These are phyloP conservation scores for Aspergillus melleus DNA, from an alignment of 2,329 filamentous ascomycete species.

Conservation along the genomic window DNA sequence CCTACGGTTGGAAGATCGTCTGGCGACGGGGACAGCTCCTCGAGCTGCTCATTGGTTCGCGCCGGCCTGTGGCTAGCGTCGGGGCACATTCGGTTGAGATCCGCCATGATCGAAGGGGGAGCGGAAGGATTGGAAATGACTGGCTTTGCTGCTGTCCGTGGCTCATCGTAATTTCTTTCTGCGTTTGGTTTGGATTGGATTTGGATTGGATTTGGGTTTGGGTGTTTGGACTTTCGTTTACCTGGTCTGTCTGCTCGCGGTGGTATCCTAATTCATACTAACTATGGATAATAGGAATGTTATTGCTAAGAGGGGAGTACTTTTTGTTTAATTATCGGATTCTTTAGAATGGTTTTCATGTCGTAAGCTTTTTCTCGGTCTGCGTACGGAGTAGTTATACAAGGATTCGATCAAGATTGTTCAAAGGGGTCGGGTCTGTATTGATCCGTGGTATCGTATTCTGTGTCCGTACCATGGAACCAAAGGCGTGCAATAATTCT, in stretches of 20 bases:
- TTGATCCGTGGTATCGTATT: background rate
- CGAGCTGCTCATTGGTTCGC: slow-evolving; percentile 9
- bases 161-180: slow-evolving; percentile 13
- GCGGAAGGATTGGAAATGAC: background rate
- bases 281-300: too few relatives aligned
- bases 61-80: slow-evolving; percentile 7
- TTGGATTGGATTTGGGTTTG: background rate
- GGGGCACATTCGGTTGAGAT: slow-evolving; percentile 18
- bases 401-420: too few relatives aligned
- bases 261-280: too few relatives aligned
- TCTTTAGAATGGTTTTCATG: too few relatives aligned
- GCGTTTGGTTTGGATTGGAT: background rate
- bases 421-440: background rate
- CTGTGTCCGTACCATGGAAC: background rate
- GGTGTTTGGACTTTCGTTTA: too few relatives aligned
- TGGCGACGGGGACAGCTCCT: slow-evolving; percentile 1
- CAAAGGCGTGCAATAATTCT: background rate
- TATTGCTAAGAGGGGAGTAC: too few relatives aligned
- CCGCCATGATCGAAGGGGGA: slow-evolving; percentile 13
- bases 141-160: background rate
- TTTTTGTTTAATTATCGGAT: too few relatives aligned
- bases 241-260: too few relatives aligned
- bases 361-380: too few relatives aligned
- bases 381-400: too few relatives aligned
- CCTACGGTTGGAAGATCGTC: slow-evolving; percentile 11